Percentiles rank a stretch among this genome's conserved stretches.
Evolutionary conservation across 306 rosid genomes (phyloP).

Genomic region (Aeschynomene evenia): DNA sequence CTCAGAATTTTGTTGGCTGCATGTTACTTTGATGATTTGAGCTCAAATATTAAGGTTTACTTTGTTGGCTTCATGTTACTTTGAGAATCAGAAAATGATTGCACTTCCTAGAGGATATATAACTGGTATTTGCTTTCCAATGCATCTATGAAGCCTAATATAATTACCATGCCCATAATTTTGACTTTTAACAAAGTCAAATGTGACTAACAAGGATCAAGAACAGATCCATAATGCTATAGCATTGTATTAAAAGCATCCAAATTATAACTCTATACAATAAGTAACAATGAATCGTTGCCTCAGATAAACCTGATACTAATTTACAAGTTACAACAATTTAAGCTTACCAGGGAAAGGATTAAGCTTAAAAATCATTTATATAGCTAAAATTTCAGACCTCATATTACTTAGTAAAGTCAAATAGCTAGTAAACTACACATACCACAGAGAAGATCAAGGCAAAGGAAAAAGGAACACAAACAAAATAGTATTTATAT

Average conservation of each 20-base stretch:
- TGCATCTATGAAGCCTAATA: neutral
- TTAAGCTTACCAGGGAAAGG: constrained; percentile 1
- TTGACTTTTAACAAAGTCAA: neutral
- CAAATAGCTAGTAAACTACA: neutral
- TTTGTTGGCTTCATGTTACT: neutral
- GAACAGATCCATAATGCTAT: neutral
- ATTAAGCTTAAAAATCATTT: neutral
- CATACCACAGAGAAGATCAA: neutral
- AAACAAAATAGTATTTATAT: neutral
- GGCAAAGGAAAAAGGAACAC: neutral
- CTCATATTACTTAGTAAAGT: neutral
- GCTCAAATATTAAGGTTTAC: neutral
- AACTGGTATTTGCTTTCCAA: neutral
- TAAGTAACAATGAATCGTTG: neutral
- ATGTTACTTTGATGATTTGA: neutral
- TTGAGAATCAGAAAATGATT: neutral
- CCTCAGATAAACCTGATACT: neutral
- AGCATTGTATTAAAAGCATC: neutral
- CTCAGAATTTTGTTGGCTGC: neutral
- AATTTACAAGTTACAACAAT: neutral
- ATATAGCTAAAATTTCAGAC: neutral
- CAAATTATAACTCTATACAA: neutral
- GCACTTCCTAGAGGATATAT: neutral
- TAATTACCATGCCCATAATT: neutral
- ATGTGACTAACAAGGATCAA: neutral